A percentile compares a stretch with the other conserved stretches of the same genome.
These are phyloP conservation scores for Isoetes taiwanensis DNA, from an alignment of 75 land plant species.

Conservation along the genomic window DNA sequence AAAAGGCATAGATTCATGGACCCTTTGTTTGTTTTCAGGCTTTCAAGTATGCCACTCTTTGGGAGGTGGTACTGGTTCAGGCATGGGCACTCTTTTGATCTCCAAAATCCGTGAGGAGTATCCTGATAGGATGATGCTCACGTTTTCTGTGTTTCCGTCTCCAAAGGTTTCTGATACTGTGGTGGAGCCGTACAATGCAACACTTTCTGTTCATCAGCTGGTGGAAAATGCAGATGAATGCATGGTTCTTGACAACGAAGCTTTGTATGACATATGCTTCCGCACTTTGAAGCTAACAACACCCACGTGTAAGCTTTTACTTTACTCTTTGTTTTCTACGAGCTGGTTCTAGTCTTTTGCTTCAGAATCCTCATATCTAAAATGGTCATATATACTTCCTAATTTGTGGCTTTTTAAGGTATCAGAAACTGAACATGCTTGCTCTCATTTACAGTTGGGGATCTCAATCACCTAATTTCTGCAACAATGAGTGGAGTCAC, in stretches of 20 bases:
- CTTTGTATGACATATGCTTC: conserved; percentile 53
- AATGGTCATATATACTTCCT: too few species aligned
- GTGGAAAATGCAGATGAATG: conserved; percentile 65
- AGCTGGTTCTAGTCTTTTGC: too few species aligned
- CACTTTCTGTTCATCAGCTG: conserved; percentile 65
- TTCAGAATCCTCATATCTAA: too few species aligned
- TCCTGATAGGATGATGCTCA: conserved; percentile 42
- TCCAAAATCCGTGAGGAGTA: conserved; percentile 41
- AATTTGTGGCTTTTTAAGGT: too few species aligned
- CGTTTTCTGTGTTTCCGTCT: conserved; percentile 65
- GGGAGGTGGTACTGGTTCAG: conserved; percentile 62
- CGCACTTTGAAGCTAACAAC: conserved; percentile 44
- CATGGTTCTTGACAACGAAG: conserved; percentile 62
- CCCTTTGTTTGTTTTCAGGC: too few species aligned
- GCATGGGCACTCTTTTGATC: conserved; percentile 49
- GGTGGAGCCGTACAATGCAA: conserved; percentile 34
- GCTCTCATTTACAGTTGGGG: conserved; percentile 35
- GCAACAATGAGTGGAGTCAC: too few species aligned
- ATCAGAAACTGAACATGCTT: too few species aligned
- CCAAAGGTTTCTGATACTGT: conserved; percentile 70
- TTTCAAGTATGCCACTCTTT: conserved; percentile 60
- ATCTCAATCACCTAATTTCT: conserved; percentile 50
- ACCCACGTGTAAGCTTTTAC: too few species aligned
- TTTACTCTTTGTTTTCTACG: too few species aligned
- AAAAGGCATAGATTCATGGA: too few species aligned